Evolutionary conservation across 2,329 filamentous ascomycete species (phyloP).

Genomic region (Aspergillus chevalieri): DNA sequence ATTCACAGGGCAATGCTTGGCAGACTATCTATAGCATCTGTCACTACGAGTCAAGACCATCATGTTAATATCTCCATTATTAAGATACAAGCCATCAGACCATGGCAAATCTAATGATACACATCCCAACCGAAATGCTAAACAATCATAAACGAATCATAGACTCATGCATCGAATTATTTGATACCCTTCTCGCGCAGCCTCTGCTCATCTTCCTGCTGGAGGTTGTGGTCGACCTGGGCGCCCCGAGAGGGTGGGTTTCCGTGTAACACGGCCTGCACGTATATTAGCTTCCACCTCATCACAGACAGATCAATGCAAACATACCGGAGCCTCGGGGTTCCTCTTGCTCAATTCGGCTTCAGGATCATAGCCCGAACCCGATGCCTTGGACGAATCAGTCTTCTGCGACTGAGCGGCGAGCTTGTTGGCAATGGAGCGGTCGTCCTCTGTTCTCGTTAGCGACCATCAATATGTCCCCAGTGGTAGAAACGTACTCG

Average conservation of each 20-base stretch:
- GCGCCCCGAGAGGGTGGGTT: slow-evolving; percentile 44
- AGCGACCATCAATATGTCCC: neutral
- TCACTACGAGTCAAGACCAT: neutral
- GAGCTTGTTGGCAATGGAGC: slow-evolving; percentile 41
- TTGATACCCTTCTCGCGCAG: slow-evolving; percentile 40
- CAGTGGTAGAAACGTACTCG: slow-evolving; percentile 49
- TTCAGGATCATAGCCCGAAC: slow-evolving; percentile 24
- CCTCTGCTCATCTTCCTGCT: slow-evolving; percentile 39
- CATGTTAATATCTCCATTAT: slow-evolving; percentile 1
- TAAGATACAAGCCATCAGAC: slow-evolving; percentile 3
- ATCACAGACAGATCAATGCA: neutral
- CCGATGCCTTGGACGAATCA: slow-evolving; percentile 16
- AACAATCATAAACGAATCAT: neutral
- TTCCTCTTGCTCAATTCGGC: slow-evolving; percentile 36
- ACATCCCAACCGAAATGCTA: slow-evolving; percentile 1
- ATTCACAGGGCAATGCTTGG: neutral
- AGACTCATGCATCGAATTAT: slow-evolving; percentile 11
- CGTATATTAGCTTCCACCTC: slow-evolving; percentile 4
- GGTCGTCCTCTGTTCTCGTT: slow-evolving; percentile 34
- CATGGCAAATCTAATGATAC: neutral
- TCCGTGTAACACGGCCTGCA: slow-evolving; percentile 40
- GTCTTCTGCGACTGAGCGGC: slow-evolving; percentile 28
- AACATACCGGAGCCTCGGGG: slow-evolving; percentile 37
- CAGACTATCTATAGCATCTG: too few relatives aligned
- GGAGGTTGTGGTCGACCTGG: slow-evolving; percentile 41